Evolutionary conservation across 768 basidiomycete species (phyloP).

Genomic region (Auricularia auricula-judae): DNA sequence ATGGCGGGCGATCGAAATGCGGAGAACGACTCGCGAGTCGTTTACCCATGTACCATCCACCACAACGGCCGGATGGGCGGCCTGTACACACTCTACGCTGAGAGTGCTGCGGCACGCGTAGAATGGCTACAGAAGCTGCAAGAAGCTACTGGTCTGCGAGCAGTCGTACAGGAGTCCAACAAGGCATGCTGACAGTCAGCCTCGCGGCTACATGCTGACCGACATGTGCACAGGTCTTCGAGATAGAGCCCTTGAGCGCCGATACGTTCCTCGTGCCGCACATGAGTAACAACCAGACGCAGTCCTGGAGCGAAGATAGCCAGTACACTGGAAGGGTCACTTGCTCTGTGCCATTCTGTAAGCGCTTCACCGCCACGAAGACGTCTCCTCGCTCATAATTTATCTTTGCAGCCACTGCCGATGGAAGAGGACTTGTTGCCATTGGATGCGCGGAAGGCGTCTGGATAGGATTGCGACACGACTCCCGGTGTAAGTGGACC

Average conservation of each 20-base stretch:
- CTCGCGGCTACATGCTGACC: not conserved
- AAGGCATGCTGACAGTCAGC: constrained; percentile 30
- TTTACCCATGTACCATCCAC: constrained; percentile 81
- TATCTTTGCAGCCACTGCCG: constrained; percentile 51
- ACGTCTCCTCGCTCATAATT: constrained; percentile 5
- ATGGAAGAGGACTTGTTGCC: constrained; percentile 78
- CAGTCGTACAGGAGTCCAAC: constrained; percentile 83
- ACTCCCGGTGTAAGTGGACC: constrained; percentile 59
- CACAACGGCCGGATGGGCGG: constrained; percentile 86
- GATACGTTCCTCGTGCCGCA: constrained; percentile 81
- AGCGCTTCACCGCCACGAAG: constrained; percentile 10
- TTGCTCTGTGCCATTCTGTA: constrained; percentile 88
- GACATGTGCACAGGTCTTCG: constrained; percentile 50
- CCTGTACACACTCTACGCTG: constrained; percentile 78
- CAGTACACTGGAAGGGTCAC: constrained; percentile 75
- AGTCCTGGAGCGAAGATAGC: constrained; percentile 59
- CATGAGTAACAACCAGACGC: constrained; percentile 25
- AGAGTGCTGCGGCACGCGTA: constrained; percentile 55
- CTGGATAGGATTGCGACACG: constrained; percentile 88
- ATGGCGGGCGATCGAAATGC: constrained; percentile 22
- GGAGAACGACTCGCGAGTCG: constrained; percentile 54
- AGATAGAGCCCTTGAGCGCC: constrained; percentile 78
- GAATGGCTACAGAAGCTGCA: constrained; percentile 90
- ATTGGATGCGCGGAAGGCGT: constrained; percentile 94
- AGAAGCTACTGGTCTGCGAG: constrained; percentile 76